Evolutionary conservation across 345 rosid genomes (phyloP).

Genomic region (Syzygium aromaticum): DNA sequence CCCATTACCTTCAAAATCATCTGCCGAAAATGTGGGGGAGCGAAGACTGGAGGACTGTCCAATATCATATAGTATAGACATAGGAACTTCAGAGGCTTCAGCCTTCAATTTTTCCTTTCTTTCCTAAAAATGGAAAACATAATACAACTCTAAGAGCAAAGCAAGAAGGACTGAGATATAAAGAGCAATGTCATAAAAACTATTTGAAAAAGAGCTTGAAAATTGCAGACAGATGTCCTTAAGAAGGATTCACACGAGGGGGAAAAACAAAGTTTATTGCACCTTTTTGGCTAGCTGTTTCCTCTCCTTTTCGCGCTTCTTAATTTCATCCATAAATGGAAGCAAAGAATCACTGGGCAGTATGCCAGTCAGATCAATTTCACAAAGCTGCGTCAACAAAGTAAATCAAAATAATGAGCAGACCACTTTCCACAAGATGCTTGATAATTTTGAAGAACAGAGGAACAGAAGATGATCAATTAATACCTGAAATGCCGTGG

Average conservation of each 20-base stretch:
- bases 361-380: constrained; percentile 64
- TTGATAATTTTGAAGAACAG: not conserved
- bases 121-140: constrained; percentile 42
- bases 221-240: not conserved
- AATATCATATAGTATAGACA: constrained; percentile 30
- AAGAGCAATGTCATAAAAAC: not conserved
- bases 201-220: not conserved
- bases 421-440: not conserved
- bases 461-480: not conserved
- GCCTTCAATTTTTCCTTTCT: constrained; percentile 67
- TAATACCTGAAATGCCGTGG: constrained; percentile 72
- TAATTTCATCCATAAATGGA: constrained; percentile 84
- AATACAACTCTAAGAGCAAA: constrained; percentile 5
- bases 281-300: constrained; percentile 78
- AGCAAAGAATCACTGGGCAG: constrained; percentile 56
- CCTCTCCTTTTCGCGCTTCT: constrained; percentile 78
- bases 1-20: constrained; percentile 74
- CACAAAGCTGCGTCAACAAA: constrained; percentile 63
- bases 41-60: constrained; percentile 28
- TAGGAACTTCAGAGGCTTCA: constrained; percentile 51
- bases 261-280: not conserved
- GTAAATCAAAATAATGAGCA: not conserved
- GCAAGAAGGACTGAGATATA: not conserved
- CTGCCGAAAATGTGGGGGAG: constrained; percentile 62
- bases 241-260: not conserved